These are phyloP conservation scores for Aspergillus sp. DNA, from an alignment of 2,329 filamentous ascomycete genomes.

Conservation along the genomic window DNA sequence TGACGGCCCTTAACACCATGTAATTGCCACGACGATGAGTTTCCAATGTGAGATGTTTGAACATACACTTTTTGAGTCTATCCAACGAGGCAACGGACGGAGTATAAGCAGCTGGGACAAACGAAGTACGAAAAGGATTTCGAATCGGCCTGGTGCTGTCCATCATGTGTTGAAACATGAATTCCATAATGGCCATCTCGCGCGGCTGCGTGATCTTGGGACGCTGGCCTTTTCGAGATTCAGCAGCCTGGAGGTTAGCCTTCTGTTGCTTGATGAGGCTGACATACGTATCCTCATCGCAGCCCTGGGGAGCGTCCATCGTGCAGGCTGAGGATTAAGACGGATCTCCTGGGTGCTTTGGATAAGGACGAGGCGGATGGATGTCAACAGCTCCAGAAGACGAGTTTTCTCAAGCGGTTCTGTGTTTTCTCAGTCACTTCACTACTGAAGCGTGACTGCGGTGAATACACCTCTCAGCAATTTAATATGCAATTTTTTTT, in stretches of 20 bases:
- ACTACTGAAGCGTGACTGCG: too few relatives aligned
- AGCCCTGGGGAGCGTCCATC: constrained; percentile 20
- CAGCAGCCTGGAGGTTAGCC: constrained; percentile 13
- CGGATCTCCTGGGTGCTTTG: too few relatives aligned
- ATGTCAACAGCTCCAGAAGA: too few relatives aligned
- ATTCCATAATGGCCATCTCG: constrained; percentile 18
- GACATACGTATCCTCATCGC: constrained; percentile 12
- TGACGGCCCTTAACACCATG: constrained; percentile 33
- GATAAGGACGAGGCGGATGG: too few relatives aligned
- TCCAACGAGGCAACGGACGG: constrained; percentile 16
- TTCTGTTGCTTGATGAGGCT: constrained; percentile 10
- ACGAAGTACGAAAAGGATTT: constrained; percentile 8
- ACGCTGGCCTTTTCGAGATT: constrained; percentile 14
- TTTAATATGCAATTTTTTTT: too few relatives aligned
- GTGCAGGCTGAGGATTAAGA: neutral
- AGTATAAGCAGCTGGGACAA: constrained; percentile 21
- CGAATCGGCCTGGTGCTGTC: neutral
- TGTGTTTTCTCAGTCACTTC: too few relatives aligned
- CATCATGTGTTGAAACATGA: constrained; percentile 13
- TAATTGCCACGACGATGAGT: constrained; percentile 43
- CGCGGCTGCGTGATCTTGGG: constrained; percentile 13
- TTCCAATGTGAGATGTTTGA: constrained; percentile 37
- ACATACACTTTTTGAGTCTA: constrained; percentile 25
- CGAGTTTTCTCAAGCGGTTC: too few relatives aligned
- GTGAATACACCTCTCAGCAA: too few relatives aligned